Evolutionary conservation across 2,329 filamentous ascomycete genomes (phyloP), one percentile per base, ranked within the genome.

Genomic region (Ceratocystiopsis brevicomis): DNA sequence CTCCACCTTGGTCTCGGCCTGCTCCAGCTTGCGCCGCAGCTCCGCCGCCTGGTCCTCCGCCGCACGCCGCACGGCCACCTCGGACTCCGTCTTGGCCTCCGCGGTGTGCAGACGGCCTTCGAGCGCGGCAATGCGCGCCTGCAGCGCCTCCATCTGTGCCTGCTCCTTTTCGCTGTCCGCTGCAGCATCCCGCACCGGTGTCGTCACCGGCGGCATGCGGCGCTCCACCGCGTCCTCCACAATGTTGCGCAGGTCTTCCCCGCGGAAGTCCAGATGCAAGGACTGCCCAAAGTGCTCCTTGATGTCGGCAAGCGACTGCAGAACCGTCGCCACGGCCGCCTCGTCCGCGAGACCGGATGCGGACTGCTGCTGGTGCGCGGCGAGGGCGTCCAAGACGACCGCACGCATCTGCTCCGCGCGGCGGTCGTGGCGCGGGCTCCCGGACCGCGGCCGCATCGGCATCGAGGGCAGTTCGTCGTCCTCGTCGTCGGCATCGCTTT

Each of bases 401-500:
- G 66, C 64, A 43, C 78, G 79, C 50, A 98, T 84, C 57, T 88
- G 85, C 45, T 95, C 86, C 53, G 87, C 60, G 52, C 76, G 84
- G 53, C 78, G 78, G 54, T 93, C 85, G 48, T 78, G 73, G 45
- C 74, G 72, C 16, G 86, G 84, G 51, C 87, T 95, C 51, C 78
- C 69, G 6, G 81, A 81, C 42, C 83, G 68, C 48, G 68, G 62
- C 45, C 62, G 48, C 44, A 75, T 69, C 46, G 62, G 70, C 43
- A 61, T 48, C 19, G 19, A 21, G 4, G 25, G 25, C 25, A 10
- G 25, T 45, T 78, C 82, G 18, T 94, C 86, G 50, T 92, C 87
- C 55, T 94, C 86, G 48, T 94, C 87, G 57, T 96, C 88, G 12
- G 90, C 88, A 61, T 96, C 90, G 56, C 88, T 95, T 46, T 92